Evolutionary conservation across 1,284 basidiomycete genomes (phyloP).

Genomic region (Microbotryum violaceum): DNA sequence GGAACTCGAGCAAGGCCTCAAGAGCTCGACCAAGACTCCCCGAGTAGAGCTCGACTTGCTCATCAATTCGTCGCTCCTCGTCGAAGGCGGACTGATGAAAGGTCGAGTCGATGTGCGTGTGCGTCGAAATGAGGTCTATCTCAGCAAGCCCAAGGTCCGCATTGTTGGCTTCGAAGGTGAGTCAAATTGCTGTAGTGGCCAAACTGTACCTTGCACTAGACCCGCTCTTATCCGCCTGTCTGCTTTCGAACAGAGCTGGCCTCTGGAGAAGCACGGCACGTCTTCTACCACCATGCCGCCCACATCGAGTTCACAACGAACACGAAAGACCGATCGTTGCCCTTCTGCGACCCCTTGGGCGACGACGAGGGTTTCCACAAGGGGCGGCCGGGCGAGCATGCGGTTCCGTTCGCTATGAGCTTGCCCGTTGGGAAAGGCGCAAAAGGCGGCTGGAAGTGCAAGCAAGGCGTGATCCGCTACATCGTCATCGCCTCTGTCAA

Average conservation of each 20-base stretch:
- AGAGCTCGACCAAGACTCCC: slow-evolving; percentile 52
- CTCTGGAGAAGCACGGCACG: slow-evolving; percentile 57
- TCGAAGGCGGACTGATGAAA: slow-evolving; percentile 70
- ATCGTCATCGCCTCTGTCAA: slow-evolving; percentile 79
- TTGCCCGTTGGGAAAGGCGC: slow-evolving; percentile 61
- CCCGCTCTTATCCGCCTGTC: background rate
- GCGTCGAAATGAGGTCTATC: slow-evolving; percentile 54
- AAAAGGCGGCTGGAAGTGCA: slow-evolving; percentile 60
- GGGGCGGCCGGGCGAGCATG: slow-evolving; percentile 54
- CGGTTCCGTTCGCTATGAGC: slow-evolving; percentile 68
- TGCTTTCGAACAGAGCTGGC: slow-evolving; percentile 47
- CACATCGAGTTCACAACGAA: slow-evolving; percentile 43
- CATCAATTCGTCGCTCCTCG: slow-evolving; percentile 65
- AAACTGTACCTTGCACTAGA: background rate
- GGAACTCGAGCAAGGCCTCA: slow-evolving; percentile 29
- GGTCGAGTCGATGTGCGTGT: slow-evolving; percentile 68
- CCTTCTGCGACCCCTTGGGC: slow-evolving; percentile 46
- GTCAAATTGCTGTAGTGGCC: slow-evolving; percentile 3
- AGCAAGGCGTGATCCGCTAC: slow-evolving; percentile 65
- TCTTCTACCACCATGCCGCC: slow-evolving; percentile 67
- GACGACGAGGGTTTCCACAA: slow-evolving; percentile 64
- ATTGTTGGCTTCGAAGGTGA: slow-evolving; percentile 77
- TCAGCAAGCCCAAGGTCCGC: slow-evolving; percentile 72
- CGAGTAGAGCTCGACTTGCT: slow-evolving; percentile 77
- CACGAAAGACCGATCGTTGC: slow-evolving; percentile 42